Evolutionary conservation across 2,329 filamentous ascomycete species (phyloP).

Genomic region (Colletotrichum trifolii): DNA sequence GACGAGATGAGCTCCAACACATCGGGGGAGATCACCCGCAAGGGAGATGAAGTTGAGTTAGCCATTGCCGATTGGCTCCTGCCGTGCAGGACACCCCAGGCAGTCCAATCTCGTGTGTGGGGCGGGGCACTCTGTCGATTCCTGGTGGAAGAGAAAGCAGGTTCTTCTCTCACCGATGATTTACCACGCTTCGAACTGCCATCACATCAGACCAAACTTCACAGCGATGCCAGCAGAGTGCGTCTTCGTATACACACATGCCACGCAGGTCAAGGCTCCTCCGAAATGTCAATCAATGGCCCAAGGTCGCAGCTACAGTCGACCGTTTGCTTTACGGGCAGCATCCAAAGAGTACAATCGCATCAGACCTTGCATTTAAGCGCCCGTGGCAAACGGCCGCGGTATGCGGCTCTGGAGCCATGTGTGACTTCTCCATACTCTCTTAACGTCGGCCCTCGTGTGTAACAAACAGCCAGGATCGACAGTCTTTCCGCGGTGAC

Average conservation of each 20-base stretch:
- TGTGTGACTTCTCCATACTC: too few species aligned
- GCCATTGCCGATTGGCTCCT: constrained; percentile 26
- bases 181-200: too few species aligned
- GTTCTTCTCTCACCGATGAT: constrained; percentile 14
- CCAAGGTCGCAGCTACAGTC: too few species aligned
- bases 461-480: neutral
- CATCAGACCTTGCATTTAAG: too few species aligned
- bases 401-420: too few species aligned
- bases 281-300: too few species aligned
- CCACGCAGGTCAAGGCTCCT: too few species aligned
- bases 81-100: constrained; percentile 20
- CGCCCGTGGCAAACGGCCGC: too few species aligned
- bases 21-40: neutral
- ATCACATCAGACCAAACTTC: too few species aligned
- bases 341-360: too few species aligned
- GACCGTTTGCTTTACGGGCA: neutral
- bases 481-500: neutral
- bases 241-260: too few species aligned
- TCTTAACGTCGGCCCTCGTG: neutral
- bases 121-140: constrained; percentile 12
- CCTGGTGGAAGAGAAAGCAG: neutral
- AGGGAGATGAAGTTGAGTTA: constrained; percentile 16
- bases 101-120: constrained; percentile 9
- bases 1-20: neutral
- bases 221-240: too few species aligned